phyloP scores from a whole-genome alignment of 768 basidiomycete genomes.

The Nevesoporus exiguus region DNA sequence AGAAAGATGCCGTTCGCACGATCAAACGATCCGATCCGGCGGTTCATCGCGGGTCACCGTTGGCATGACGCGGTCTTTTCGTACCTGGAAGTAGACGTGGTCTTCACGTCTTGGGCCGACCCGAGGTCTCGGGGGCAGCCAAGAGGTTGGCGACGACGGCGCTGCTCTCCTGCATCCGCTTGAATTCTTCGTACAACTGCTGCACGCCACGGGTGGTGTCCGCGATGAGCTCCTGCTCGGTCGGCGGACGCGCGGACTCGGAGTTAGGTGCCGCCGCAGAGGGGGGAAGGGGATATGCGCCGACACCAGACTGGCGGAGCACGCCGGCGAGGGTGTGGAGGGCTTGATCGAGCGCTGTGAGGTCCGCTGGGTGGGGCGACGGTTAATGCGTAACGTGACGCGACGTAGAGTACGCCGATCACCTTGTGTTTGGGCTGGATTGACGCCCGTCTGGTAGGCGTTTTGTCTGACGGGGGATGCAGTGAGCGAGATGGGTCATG shows the following conservation, averaged over 20 bases:
- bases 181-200: slow-evolving; percentile 46
- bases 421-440: slow-evolving; percentile 56
- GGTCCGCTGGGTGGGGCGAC: slow-evolving; percentile 37
- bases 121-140: slow-evolving; percentile 25
- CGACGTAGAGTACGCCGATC: neutral
- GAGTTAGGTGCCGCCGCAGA: slow-evolving; percentile 17
- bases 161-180: slow-evolving; percentile 55
- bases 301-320: slow-evolving; percentile 60
- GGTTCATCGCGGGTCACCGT: neutral
- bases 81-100: neutral
- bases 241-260: slow-evolving; percentile 25
- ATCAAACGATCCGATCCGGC: neutral
- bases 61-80: neutral
- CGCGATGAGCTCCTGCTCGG: slow-evolving; percentile 45
- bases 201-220: slow-evolving; percentile 43
- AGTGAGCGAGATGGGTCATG: no score
- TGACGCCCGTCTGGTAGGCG: slow-evolving; percentile 56
- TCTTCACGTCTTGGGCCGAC: slow-evolving; percentile 13
- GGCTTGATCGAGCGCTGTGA: slow-evolving; percentile 50
- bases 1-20: neutral
- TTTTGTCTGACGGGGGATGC: slow-evolving; percentile 44
- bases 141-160: slow-evolving; percentile 48
- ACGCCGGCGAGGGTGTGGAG: slow-evolving; percentile 44
- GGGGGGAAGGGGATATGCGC: slow-evolving; percentile 52
- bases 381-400: neutral